Percentiles rank a stretch among this genome's conserved stretches.
Evolutionary conservation across 208 protist genomes (phyloP).

Genomic region (Herpetomonas tarakana): DNA sequence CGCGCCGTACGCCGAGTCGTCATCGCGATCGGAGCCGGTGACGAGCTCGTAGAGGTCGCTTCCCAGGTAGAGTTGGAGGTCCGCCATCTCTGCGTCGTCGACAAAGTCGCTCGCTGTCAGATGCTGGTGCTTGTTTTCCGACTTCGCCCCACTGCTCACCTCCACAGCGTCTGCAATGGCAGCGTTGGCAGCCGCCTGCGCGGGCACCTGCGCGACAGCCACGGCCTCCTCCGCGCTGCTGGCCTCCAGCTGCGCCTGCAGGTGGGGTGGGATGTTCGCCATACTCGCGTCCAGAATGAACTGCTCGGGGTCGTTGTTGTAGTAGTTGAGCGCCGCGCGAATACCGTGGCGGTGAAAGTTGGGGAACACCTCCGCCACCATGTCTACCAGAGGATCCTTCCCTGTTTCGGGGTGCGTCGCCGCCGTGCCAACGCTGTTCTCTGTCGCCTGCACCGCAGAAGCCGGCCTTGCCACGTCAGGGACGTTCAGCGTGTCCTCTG

Average conservation of each 20-base stretch:
- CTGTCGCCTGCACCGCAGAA: not conserved
- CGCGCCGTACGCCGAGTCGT: slow-evolving; percentile 9
- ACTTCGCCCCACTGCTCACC: not conserved
- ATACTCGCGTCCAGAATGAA: slow-evolving; percentile 85
- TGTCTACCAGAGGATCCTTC: slow-evolving; percentile 51
- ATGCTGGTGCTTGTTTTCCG: slow-evolving; percentile 1
- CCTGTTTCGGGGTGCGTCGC: not conserved
- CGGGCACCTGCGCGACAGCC: slow-evolving; percentile 12
- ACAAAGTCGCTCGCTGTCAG: slow-evolving; percentile 28
- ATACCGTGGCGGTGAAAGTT: slow-evolving; percentile 58
- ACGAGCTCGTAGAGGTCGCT: slow-evolving; percentile 49
- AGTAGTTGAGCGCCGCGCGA: slow-evolving; percentile 63
- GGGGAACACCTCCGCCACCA: slow-evolving; percentile 85
- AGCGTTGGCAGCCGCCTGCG: not conserved
- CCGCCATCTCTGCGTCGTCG: slow-evolving; percentile 18
- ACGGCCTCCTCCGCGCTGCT: slow-evolving; percentile 19
- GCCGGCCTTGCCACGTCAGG: not conserved
- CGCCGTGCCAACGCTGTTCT: not conserved
- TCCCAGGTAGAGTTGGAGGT: slow-evolving; percentile 36
- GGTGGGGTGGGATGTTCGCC: slow-evolving; percentile 81
- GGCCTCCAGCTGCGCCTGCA: slow-evolving; percentile 44
- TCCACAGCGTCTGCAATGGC: not conserved
- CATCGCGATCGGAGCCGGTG: slow-evolving; percentile 41
- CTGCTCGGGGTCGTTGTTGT: slow-evolving; percentile 87
- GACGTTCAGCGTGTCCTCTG: slow-evolving; percentile 4